These are phyloP conservation scores for Herpetomonas tarakana DNA, from an alignment of 208 protist genomes.

Conservation along the genomic window DNA sequence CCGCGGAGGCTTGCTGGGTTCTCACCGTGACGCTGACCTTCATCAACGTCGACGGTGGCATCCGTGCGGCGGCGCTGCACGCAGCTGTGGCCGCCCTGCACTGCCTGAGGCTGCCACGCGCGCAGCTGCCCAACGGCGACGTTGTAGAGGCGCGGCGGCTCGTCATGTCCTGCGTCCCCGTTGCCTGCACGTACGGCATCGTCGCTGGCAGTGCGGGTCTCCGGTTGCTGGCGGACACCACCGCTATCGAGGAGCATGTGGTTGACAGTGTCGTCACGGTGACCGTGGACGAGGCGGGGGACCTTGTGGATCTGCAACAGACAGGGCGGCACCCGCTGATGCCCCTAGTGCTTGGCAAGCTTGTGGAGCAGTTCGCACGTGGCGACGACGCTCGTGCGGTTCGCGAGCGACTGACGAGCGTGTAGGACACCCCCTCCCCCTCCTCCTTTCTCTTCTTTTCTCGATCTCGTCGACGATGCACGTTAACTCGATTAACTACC, in stretches of 20 bases:
- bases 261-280: slow-evolving; percentile 62
- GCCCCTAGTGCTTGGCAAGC: slow-evolving; percentile 25
- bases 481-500: no score
- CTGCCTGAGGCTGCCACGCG: slow-evolving; percentile 47
- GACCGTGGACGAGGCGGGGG: slow-evolving; percentile 44
- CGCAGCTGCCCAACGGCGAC: slow-evolving; percentile 69
- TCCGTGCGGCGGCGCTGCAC: slow-evolving; percentile 62
- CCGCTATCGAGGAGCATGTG: slow-evolving; percentile 74
- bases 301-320: slow-evolving; percentile 53
- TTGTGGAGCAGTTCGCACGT: slow-evolving; percentile 22
- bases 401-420: slow-evolving; percentile 19
- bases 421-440: not conserved
- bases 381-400: slow-evolving; percentile 8
- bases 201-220: slow-evolving; percentile 17
- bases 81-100: slow-evolving; percentile 66
- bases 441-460: not conserved
- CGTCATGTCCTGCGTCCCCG: slow-evolving; percentile 43
- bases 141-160: slow-evolving; percentile 43
- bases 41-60: slow-evolving; percentile 70
- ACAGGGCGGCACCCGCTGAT: slow-evolving; percentile 44
- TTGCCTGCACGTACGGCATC: slow-evolving; percentile 56
- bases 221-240: slow-evolving; percentile 61
- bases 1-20: slow-evolving; percentile 83
- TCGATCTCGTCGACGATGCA: no score
- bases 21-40: slow-evolving; percentile 62